Percentiles rank a stretch among this genome's conserved stretches.
Conservation (phyloP, 1,284 basidiomycete species). For the Apiotrichum akiyoshidainum region DNA sequence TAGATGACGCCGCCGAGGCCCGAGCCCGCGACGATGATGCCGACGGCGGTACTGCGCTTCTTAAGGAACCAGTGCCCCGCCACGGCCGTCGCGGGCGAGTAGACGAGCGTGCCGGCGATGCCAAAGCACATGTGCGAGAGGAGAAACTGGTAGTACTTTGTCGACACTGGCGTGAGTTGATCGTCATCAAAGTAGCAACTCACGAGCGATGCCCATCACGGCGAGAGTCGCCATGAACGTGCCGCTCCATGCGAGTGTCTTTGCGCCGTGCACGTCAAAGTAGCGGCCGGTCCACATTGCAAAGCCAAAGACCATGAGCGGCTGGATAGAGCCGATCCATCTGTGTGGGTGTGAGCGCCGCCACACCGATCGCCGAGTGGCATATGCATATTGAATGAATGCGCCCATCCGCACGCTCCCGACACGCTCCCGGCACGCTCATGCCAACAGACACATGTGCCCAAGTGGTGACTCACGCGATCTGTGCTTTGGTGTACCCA, state of each 20-base stretch:
- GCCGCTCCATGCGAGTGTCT: background rate
- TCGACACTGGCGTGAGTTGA: constrained; percentile 33
- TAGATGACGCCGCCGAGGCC: constrained; percentile 47
- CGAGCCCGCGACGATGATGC: constrained; percentile 42
- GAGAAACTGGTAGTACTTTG: constrained; percentile 46
- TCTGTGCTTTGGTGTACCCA: constrained; percentile 15
- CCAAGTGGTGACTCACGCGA: constrained; percentile 24
- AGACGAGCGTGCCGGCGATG: constrained; percentile 36
- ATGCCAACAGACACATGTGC: constrained; percentile 10
- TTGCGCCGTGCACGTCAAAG: constrained; percentile 31
- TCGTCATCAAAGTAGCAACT: too few relatives aligned
- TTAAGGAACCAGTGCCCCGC: constrained; percentile 47
- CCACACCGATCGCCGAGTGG: too few relatives aligned
- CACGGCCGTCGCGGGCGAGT: constrained; percentile 43
- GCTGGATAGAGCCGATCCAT: constrained; percentile 25
- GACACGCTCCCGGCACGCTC: too few relatives aligned
- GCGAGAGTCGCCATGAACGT: constrained; percentile 1
- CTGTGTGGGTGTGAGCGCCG: background rate
- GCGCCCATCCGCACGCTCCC: too few relatives aligned
- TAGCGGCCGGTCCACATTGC: constrained; percentile 24
- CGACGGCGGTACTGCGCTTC: constrained; percentile 40
- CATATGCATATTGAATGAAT: too few relatives aligned
- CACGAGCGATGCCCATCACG: constrained; percentile 3
- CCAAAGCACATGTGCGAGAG: constrained; percentile 42
- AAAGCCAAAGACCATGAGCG: constrained; percentile 23